These are phyloP conservation scores for Crotalaria pallida DNA, from an alignment of 306 rosid species.

Conservation along the genomic window DNA sequence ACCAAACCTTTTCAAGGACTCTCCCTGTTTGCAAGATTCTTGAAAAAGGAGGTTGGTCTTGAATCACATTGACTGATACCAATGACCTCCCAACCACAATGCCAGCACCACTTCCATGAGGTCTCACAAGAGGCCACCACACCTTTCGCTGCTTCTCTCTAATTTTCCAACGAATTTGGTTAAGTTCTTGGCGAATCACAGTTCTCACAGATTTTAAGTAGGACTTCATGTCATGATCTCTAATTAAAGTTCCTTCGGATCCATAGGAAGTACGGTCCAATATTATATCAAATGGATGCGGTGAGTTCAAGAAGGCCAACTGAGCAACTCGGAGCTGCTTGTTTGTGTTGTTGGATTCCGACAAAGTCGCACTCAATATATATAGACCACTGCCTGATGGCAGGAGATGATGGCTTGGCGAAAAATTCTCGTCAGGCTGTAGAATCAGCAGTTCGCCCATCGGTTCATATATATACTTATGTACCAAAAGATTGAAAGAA, in stretches of 20 bases:
- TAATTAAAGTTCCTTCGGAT: constrained; percentile 53
- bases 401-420: constrained; percentile 67
- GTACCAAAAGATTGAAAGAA: neutral
- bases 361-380: constrained; percentile 28
- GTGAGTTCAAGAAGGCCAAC: constrained; percentile 54
- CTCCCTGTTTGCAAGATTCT: constrained; percentile 42
- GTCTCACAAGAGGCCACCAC: constrained; percentile 52
- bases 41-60: constrained; percentile 31
- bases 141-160: constrained; percentile 40
- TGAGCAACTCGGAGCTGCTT: constrained; percentile 49
- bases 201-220: constrained; percentile 49
- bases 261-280: constrained; percentile 74
- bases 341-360: constrained; percentile 28
- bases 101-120: neutral
- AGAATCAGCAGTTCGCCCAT: constrained; percentile 71
- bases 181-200: constrained; percentile 58
- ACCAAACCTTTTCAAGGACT: constrained; percentile 41
- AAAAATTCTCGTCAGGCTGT: constrained; percentile 69
- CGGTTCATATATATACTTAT: constrained; percentile 65
- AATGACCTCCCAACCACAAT: constrained; percentile 28
- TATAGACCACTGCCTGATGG: constrained; percentile 75
- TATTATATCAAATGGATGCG: constrained; percentile 74
- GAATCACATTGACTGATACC: constrained; percentile 20
- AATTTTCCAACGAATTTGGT: constrained; percentile 37
- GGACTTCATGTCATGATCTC: constrained; percentile 80